Evolutionary conservation across 129 eudicot genomes (phyloP).

Genomic region (Flaveria robusta): DNA sequence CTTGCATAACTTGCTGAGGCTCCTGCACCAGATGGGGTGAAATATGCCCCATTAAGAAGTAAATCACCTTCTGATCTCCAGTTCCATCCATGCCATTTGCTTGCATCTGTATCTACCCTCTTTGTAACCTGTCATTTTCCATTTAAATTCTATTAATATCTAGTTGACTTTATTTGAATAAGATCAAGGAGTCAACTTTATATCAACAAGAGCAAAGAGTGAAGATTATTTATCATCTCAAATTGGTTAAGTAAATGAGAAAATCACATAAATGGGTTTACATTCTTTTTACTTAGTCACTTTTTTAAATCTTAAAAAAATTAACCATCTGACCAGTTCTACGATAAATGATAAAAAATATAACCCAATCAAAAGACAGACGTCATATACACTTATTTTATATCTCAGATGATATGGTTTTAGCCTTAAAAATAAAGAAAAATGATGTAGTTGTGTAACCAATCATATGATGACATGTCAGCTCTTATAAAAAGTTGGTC

Average conservation of each 20-base stretch:
- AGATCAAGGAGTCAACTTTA: background rate
- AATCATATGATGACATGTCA: too few relatives aligned
- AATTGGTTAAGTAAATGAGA: background rate
- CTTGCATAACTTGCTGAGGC: conserved; percentile 78
- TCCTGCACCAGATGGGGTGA: conserved; percentile 80
- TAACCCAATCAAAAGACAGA: too few relatives aligned
- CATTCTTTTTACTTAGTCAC: too few relatives aligned
- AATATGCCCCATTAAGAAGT: conserved; percentile 78
- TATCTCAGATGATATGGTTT: too few relatives aligned
- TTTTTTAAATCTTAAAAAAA: too few relatives aligned
- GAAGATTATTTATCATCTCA: background rate
- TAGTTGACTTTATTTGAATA: conserved; percentile 19
- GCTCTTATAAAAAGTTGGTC: too few relatives aligned
- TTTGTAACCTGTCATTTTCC: conserved; percentile 66
- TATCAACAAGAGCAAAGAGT: background rate
- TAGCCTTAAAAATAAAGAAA: background rate
- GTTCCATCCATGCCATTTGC: conserved; percentile 80
- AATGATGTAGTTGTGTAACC: background rate
- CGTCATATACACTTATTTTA: too few relatives aligned
- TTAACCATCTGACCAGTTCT: too few relatives aligned
- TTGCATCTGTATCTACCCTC: conserved; percentile 56
- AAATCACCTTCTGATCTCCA: conserved; percentile 94
- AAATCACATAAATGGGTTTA: background rate
- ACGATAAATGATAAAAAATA: too few relatives aligned
- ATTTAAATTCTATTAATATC: conserved; percentile 22